Evolutionary conservation across 148 eudicot genomes (phyloP), one percentile per base, ranked within the genome.

Genomic region (Camellia granthamiana): DNA sequence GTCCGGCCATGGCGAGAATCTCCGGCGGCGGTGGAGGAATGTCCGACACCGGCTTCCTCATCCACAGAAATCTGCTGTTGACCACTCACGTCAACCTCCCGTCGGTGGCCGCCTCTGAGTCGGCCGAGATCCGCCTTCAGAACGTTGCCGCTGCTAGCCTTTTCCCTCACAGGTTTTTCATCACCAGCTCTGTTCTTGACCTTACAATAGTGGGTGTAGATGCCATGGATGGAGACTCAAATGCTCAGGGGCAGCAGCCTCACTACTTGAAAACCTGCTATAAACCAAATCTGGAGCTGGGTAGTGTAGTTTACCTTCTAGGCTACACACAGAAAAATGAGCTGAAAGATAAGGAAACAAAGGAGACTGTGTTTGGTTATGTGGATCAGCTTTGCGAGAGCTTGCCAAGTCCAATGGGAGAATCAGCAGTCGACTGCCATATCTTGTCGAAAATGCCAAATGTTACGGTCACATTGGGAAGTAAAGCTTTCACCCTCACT

Each of bases 121-220:
- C 84, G 15, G 90, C 94, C 43, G 95, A 92, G 92, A 91, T 96
- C 88, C 86, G 87, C 16, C 86, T 96, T 19, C 97, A 90, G 7
- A 93, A 86, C 82, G 97, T 92, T 56, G 90, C 84, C 77, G 86
- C 86, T 69, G 98, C 94, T 63, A 84, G 84, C 83, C 94, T 93
- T 80, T 89, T 88, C 6, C 99, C 99, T 69, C 92, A 91, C 84
- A 89, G 97, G 90, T 96, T 93, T 84, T 96, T 93, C 74, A 89
- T 96, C 82, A 96, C 92, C 63, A 96, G 98, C 86, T 93, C 99
- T 46, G 90, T 96, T 84, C 98, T 96, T 55, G 99, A 96, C 84
- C 92, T 96, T 66, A 96, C 99, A 63, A 87, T 96, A 47, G 99
- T 93, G 69, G 98, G 98, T 77, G 79, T 93, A 73, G 99, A 96